These are phyloP conservation scores for Mrakiaceae sp. DNA, from an alignment of 1,284 basidiomycete genomes.

Conservation along the genomic window DNA sequence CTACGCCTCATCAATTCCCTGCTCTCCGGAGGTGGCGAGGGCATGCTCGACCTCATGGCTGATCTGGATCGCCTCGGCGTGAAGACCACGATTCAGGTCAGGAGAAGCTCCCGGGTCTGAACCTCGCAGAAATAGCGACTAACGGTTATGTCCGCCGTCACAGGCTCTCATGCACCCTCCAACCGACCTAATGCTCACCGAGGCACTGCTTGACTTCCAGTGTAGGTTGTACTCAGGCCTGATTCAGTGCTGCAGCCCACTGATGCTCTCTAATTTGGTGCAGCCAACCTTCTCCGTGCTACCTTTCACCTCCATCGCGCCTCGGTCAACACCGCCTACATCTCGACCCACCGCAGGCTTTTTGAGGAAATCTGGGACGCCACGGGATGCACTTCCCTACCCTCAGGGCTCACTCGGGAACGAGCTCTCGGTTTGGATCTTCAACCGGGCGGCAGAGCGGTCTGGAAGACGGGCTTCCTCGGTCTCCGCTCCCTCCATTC, in stretches of 20 bases:
- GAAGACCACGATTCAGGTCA: not conserved
- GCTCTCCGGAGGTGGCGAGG: not conserved
- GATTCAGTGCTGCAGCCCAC: not conserved
- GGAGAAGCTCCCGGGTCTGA: not conserved
- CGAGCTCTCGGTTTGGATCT: not conserved
- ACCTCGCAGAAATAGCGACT: too few species aligned
- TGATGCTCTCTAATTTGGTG: not conserved
- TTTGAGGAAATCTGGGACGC: constrained; percentile 7
- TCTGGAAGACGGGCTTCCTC: constrained; percentile 12
- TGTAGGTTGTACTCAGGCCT: not conserved
- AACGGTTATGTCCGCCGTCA: not conserved
- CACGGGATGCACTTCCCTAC: not conserved
- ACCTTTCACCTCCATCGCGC: constrained; percentile 4
- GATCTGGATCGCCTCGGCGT: constrained; percentile 1
- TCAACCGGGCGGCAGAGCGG: not conserved
- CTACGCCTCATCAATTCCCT: constrained; percentile 15
- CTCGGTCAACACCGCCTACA: not conserved
- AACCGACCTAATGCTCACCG: not conserved
- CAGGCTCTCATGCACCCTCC: constrained; percentile 10
- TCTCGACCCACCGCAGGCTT: not conserved
- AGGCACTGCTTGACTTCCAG: constrained; percentile 11
- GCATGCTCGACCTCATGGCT: not conserved
- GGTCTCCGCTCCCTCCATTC: constrained; percentile 2
- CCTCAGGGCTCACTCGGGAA: too few species aligned
- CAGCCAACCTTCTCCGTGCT: constrained; percentile 3